These are phyloP conservation scores for Boletus rubescentipes DNA, from an alignment of 768 basidiomycete species.

Conservation along the genomic window DNA sequence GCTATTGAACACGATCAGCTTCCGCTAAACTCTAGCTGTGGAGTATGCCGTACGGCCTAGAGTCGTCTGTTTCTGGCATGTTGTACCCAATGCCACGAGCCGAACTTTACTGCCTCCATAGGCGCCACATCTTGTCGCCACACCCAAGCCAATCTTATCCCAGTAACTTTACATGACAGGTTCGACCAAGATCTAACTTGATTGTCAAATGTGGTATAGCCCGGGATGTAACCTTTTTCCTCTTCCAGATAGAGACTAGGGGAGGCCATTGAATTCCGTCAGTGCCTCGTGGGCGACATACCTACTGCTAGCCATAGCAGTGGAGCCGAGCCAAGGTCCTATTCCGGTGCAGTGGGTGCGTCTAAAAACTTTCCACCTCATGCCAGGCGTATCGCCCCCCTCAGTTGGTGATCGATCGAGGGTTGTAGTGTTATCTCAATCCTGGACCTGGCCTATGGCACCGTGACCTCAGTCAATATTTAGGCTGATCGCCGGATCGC, in stretches of 20 bases:
- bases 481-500: too few species aligned
- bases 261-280: not conserved
- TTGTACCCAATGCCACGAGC: not conserved
- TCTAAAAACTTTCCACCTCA: conserved; percentile 13
- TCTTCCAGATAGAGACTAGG: not conserved
- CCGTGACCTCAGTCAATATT: too few species aligned
- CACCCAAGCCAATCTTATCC: conserved; percentile 12
- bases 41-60: conserved; percentile 2
- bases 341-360: not conserved
- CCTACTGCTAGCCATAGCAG: not conserved
- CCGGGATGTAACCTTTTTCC: too few species aligned
- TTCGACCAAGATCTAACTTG: not conserved
- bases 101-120: not conserved
- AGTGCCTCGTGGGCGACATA: conserved; percentile 18
- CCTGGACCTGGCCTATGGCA: too few species aligned
- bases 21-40: not conserved
- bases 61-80: not conserved
- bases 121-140: not conserved
- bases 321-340: not conserved
- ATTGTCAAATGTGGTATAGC: not conserved
- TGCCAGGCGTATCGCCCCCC: not conserved
- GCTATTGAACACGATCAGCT: conserved; percentile 14
- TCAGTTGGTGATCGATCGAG: conserved; percentile 6
- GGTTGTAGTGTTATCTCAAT: too few species aligned
- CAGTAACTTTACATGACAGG: not conserved